These are phyloP conservation scores for Linnemannia elongata DNA, from an alignment of 192 early-diverging fungal genomes.

Conservation along the genomic window DNA sequence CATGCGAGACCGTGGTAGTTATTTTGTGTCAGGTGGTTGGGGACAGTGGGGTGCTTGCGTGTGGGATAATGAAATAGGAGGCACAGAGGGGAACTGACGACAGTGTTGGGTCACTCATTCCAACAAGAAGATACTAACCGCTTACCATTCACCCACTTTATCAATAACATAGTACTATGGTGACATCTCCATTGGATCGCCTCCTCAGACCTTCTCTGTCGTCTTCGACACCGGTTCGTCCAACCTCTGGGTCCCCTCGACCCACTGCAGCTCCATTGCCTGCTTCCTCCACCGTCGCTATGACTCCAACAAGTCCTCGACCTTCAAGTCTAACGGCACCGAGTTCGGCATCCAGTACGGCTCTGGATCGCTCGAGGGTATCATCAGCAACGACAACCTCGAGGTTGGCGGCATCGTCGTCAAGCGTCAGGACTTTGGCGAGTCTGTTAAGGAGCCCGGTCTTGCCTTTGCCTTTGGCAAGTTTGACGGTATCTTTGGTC, in stretches of 20 bases:
- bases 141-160: background rate
- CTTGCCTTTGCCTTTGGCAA: constrained; percentile 93
- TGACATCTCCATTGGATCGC: constrained; percentile 90
- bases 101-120: background rate
- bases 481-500: constrained; percentile 97
- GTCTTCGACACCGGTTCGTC: constrained; percentile 97
- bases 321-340: constrained; percentile 92
- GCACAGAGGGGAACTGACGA: background rate
- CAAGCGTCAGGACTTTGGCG: constrained; percentile 89
- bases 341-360: constrained; percentile 96
- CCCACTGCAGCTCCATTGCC: constrained; percentile 92
- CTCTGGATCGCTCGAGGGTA: constrained; percentile 94
- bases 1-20: background rate
- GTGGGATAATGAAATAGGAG: background rate
- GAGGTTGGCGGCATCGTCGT: constrained; percentile 80
- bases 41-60: background rate
- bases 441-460: constrained; percentile 96
- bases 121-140: background rate
- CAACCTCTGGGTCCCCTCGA: constrained; percentile 97
- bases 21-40: background rate
- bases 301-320: constrained; percentile 82
- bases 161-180: constrained; percentile 85
- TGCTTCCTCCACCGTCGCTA: constrained; percentile 95
- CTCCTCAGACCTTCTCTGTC: constrained; percentile 91
- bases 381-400: constrained; percentile 80